Evolutionary conservation across 1,284 basidiomycete species (phyloP), one percentile per base, ranked within the genome.

Genomic region (Cutaneotrichosporon sp.): DNA sequence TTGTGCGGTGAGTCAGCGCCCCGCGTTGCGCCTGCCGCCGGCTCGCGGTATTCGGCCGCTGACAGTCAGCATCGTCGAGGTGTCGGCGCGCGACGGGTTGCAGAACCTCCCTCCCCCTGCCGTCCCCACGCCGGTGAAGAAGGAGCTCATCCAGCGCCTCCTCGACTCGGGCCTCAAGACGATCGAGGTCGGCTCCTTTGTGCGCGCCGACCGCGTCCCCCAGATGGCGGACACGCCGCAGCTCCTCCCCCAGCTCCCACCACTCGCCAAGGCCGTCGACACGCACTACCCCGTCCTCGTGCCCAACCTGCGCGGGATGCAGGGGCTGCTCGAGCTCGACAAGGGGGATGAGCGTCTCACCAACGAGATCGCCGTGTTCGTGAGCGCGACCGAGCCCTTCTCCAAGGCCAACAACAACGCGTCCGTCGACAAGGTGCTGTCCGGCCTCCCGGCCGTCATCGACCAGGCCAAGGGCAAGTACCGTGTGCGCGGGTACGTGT

Each of bases 161-260:
- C 86, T 85, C 6, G 74, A 80, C 10, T 87, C 90, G 3, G 95
- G 95, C 0, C 77, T 89, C 65, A 82, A 81, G 58, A 86, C 83
- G 58, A 89, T 98, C 66, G 95, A 98, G 80, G 86, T 88, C 0
- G 95, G 95, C 6, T 91, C 90, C 72, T 97, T 97, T 73, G 94
- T 97, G 59, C 90, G 90, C 75, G 89, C 89, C 0, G 93, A 92
- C 77, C 94, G 92, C 89, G 91, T 97, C 18, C 93, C 56, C 10
- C 74, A 94, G 89, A 94, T 95, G 92, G 90, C 87, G 18, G 90
- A 90, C 27, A 93, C 92, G 0, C 81, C 87, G 1, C 86, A 90
- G 54, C 62, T 79, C 4, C 66, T 77, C 5, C 71, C 72, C 24
- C 45, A 50, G 3, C 63, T 74, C 2, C 68, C 69, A 1, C 55